Percentiles rank a stretch among this genome's conserved stretches.
These are phyloP conservation scores for Corylus heterophylla DNA, from an alignment of 306 rosid genomes.

Conservation along the genomic window DNA sequence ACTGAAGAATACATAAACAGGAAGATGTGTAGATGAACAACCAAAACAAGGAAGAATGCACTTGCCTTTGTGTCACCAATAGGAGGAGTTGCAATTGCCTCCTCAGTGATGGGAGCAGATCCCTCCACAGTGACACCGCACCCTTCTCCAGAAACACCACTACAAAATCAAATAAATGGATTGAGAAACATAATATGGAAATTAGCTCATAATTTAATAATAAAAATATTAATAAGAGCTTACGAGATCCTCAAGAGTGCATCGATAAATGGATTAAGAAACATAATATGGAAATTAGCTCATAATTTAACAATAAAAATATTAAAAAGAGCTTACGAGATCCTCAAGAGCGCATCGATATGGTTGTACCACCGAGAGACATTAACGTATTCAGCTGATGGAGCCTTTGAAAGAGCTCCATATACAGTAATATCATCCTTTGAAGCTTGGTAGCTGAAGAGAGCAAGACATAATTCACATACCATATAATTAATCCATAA, in stretches of 20 bases:
- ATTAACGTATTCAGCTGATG: conserved; percentile 62
- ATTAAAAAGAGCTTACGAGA: conserved; percentile 59
- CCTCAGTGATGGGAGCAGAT: conserved; percentile 50
- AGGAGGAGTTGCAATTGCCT: conserved; percentile 81
- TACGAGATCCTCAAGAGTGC: no score
- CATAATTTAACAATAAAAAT: not conserved
- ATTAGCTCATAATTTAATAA: no score
- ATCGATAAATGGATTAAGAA: no score
- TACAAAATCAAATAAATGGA: conserved; percentile 15
- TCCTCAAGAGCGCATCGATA: conserved; percentile 75
- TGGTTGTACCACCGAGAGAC: conserved; percentile 84
- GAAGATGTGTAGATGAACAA: not conserved
- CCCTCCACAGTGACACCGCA: conserved; percentile 67
- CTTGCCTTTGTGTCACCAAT: conserved; percentile 71
- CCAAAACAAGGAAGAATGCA: not conserved
- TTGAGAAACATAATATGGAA: not conserved
- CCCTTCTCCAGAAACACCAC: conserved; percentile 92
- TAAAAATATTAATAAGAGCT: no score
- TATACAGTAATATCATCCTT: conserved; percentile 85
- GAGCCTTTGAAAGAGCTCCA: conserved; percentile 54
- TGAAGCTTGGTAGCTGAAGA: conserved; percentile 72
- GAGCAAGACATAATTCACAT: not conserved
- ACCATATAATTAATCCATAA: not conserved
- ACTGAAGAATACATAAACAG: not conserved
- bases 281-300: not conserved